Percentiles rank a stretch among this genome's conserved stretches.
These are phyloP conservation scores for Lichtheimia ramosa DNA, from an alignment of 371 early-diverging fungal genomes.

Conservation along the genomic window DNA sequence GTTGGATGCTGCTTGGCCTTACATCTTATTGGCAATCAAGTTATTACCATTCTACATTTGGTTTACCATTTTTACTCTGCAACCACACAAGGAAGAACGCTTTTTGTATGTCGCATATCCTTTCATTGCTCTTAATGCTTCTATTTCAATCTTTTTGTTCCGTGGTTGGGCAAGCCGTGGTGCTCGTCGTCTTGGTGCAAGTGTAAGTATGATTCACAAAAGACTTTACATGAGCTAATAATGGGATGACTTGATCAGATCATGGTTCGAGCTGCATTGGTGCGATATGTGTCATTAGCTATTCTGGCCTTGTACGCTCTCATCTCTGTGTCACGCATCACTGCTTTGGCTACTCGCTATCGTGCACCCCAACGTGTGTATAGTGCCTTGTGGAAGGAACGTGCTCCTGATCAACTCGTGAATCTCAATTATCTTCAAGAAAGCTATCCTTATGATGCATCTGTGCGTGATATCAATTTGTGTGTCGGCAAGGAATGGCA, in stretches of 20 bases:
- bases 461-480: conserved; percentile 42
- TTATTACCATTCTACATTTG: conserved; percentile 74
- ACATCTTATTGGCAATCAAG: conserved; percentile 52
- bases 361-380: conserved; percentile 67
- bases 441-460: conserved; percentile 29
- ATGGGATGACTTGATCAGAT: conserved; percentile 5
- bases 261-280: conserved; percentile 24
- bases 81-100: conserved; percentile 96
- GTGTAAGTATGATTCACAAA: conserved; percentile 8
- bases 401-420: conserved; percentile 28
- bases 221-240: too few relatives aligned
- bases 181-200: conserved; percentile 34
- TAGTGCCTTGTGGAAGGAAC: conserved; percentile 39
- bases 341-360: conserved; percentile 64
- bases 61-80: conserved; percentile 77
- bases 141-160: conserved; percentile 64
- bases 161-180: conserved; percentile 39
- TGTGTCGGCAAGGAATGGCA: conserved; percentile 96
- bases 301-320: conserved; percentile 38
- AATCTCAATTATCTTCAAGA: conserved; percentile 34
- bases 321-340: conserved; percentile 65
- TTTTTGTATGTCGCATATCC: conserved; percentile 95
- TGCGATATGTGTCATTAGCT: conserved; percentile 36
- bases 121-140: conserved; percentile 77
- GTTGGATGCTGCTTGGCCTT: conserved; percentile 37